phyloP scores from a whole-genome alignment of 495 filamentous ascomycete genomes.

The Parachaetomium inaequale region DNA sequence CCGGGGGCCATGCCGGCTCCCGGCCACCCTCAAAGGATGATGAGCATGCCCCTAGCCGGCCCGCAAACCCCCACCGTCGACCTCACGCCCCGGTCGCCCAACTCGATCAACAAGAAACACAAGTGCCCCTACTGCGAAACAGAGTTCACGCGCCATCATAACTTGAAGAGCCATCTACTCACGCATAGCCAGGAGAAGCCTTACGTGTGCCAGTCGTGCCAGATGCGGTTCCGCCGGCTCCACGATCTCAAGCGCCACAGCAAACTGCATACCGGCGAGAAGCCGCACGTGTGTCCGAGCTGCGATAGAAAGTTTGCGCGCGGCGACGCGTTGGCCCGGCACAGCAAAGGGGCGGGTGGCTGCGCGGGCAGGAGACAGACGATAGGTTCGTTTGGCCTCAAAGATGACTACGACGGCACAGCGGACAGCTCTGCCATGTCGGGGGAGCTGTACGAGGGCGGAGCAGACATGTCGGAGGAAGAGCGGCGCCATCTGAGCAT shows the following conservation, averaged over 20 bases:
- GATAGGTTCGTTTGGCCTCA: slow-evolving; percentile 77
- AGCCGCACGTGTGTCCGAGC: slow-evolving; percentile 89
- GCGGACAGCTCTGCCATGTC: slow-evolving; percentile 74
- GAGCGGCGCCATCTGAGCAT: slow-evolving; percentile 55
- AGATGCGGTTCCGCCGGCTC: slow-evolving; percentile 82
- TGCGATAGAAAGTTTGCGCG: slow-evolving; percentile 93
- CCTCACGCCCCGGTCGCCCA: slow-evolving; percentile 42
- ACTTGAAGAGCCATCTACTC: slow-evolving; percentile 96
- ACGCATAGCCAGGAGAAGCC: slow-evolving; percentile 99
- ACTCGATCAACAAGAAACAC: slow-evolving; percentile 81
- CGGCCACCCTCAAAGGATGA: slow-evolving; percentile 55
- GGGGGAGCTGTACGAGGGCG: slow-evolving; percentile 67
- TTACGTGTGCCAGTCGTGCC: slow-evolving; percentile 83
- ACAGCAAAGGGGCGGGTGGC: slow-evolving; percentile 93
- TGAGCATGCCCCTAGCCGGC: slow-evolving; percentile 65
- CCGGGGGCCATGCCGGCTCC: slow-evolving; percentile 43
- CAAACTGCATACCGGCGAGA: slow-evolving; percentile 94
- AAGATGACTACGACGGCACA: slow-evolving; percentile 68
- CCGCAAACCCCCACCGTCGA: slow-evolving; percentile 57
- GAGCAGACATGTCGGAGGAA: slow-evolving; percentile 47
- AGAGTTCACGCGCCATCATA: slow-evolving; percentile 96
- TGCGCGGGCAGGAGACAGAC: slow-evolving; percentile 88
- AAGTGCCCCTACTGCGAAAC: slow-evolving; percentile 95
- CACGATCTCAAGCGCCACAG: slow-evolving; percentile 96
- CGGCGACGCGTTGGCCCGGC: slow-evolving; percentile 88